Percentiles rank a stretch among this genome's conserved stretches.
phyloP scores from a whole-genome alignment of 2,329 filamentous ascomycete genomes.

The Epichloe elymi region DNA sequence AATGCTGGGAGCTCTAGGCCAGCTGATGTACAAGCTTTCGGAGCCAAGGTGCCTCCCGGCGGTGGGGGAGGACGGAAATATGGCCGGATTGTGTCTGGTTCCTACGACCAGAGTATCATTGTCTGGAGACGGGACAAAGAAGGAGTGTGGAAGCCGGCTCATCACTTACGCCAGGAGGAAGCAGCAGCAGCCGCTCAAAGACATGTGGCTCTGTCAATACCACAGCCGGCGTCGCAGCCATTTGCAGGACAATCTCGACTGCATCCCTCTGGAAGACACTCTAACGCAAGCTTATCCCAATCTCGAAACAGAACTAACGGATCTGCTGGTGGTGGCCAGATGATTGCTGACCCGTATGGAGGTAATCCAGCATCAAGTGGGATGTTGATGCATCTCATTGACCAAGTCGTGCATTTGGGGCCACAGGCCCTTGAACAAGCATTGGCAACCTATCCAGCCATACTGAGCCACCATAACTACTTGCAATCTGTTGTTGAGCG shows the following conservation, averaged over 20 bases:
- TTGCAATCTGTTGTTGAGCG: conserved; percentile 39
- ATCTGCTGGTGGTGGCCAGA: background rate
- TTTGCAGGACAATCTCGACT: background rate
- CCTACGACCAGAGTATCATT: conserved; percentile 90
- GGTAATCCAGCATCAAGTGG: conserved; percentile 13
- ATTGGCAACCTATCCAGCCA: conserved; percentile 32
- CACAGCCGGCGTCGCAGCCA: background rate
- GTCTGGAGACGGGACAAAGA: conserved; percentile 84
- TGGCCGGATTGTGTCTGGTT: conserved; percentile 91
- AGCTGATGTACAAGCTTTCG: conserved; percentile 64
- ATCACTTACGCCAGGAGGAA: conserved; percentile 63
- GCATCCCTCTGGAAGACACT: background rate
- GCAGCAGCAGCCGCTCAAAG: conserved; percentile 40
- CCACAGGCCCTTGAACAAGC: conserved; percentile 31
- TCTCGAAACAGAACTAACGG: background rate
- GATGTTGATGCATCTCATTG: conserved; percentile 39
- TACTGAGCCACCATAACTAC: conserved; percentile 34
- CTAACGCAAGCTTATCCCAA: background rate
- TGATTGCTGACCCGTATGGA: conserved; percentile 1
- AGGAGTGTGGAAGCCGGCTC: conserved; percentile 70
- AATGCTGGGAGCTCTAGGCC: conserved; percentile 66
- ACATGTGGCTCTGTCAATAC: conserved; percentile 8
- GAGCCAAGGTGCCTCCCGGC: conserved; percentile 78
- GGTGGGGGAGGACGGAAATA: conserved; percentile 88
- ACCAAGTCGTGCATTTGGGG: conserved; percentile 38